These are phyloP conservation scores for Erysiphe neolycopersici DNA, from an alignment of 2,329 filamentous ascomycete species.

Conservation along the genomic window DNA sequence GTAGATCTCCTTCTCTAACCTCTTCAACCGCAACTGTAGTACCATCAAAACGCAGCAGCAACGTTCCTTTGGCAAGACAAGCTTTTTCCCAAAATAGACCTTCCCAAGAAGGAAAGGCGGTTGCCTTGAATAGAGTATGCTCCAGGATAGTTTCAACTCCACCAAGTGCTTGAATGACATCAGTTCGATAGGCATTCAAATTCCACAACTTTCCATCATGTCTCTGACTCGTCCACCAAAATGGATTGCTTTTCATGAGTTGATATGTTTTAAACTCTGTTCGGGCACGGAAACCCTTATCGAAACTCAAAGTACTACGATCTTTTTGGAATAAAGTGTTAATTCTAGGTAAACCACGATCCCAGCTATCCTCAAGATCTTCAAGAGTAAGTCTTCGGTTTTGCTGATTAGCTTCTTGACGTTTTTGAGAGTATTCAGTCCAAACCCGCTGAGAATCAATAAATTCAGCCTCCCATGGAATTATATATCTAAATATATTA, in stretches of 20 bases:
- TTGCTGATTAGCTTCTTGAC: constrained; percentile 87
- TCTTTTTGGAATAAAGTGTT: constrained; percentile 99
- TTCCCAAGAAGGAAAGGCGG: constrained; percentile 91
- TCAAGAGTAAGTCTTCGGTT: constrained; percentile 85
- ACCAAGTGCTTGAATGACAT: constrained; percentile 75
- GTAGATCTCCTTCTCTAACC: constrained; percentile 21
- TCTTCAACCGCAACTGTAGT: constrained; percentile 20
- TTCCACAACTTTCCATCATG: constrained; percentile 98
- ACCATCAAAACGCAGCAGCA: constrained; percentile 19
- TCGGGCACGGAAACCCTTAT: constrained; percentile 88
- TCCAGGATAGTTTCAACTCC: constrained; percentile 95
- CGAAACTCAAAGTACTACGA: constrained; percentile 83
- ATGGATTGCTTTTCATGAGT: constrained; percentile 96
- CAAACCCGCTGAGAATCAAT: constrained; percentile 97
- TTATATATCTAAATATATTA: constrained; percentile 98
- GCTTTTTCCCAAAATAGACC: constrained; percentile 74
- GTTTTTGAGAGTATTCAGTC: constrained; percentile 98
- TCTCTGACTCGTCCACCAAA: constrained; percentile 96
- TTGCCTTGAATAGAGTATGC: constrained; percentile 90
- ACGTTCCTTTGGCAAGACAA: constrained; percentile 13
- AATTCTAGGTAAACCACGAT: constrained; percentile 87
- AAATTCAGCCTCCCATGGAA: constrained; percentile 96
- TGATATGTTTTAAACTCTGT: constrained; percentile 98
- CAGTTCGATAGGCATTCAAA: constrained; percentile 78
- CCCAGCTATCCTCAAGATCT: constrained; percentile 95